Evolutionary conservation across 2,329 filamentous ascomycete species (phyloP), one percentile per base, ranked within the genome.

Genomic region (Pyrenophora teres): DNA sequence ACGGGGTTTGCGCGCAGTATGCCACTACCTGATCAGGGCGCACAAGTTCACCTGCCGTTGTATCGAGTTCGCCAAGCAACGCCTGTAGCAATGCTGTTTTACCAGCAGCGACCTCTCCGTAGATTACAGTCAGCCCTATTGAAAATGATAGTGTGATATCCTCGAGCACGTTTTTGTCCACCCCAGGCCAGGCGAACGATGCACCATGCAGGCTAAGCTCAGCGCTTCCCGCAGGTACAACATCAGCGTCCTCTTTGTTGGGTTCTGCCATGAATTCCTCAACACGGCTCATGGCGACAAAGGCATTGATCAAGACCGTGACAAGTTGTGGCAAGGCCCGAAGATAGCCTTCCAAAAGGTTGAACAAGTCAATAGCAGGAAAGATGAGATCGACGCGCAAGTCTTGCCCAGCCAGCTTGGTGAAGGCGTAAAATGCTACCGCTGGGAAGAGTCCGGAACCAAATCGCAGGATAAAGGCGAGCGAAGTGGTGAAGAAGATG

Each of bases 261-360:
- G 90, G 90, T 71, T 96, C 92, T 0, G 79, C 77, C 90, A 96
- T 95, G 74, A 95, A 96, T 18, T 83, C 81, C 64, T 96, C 89
- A 16, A 96, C 90, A 59, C 92, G 87, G 7, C 83, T 84, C 56
- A 96, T 84, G 0, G 92, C 88, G 15, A 96, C 87, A n/a, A 83
- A 86, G 0, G 91, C 89, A 63, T 96, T 95, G 59, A 95, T 81
- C 4, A 93, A 75, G 0, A 87, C 83, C 0, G 88, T 91, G 37
- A 95, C 85, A 8, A 96, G 76, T 25, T 83, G 79, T 2, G 92
- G 92, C 0, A 95, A 75, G 45, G 92, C 88, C 48, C 87, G 85
- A 41, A 96, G 77, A 54, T 86, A 89, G 1, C 76, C 79, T 62
- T 93, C 88, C 9, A 96, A 77, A 77, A 93, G 84, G 1, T 79